Evolutionary conservation across 2,329 filamentous ascomycete species (phyloP), one percentile per base, ranked within the genome.

Genomic region (Penicillium thymicola): DNA sequence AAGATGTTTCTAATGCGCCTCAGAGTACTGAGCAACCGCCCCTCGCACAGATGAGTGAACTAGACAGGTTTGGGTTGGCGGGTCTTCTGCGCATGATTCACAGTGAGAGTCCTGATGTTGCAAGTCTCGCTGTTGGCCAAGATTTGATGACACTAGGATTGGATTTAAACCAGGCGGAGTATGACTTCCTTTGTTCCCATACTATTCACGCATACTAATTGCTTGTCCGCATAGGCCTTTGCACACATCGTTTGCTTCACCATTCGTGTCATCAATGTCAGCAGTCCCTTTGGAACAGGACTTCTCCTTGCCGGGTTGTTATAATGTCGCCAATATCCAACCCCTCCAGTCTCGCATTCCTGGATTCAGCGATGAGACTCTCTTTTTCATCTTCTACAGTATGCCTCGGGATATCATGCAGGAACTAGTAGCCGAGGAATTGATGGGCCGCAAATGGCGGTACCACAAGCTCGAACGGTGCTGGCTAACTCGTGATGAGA

Each of bases 321-420:
- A 89, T 68, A 84, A 79, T 11, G 86, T 89, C 10, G 82, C 80
- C 54, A 89, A 88, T 65, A 85, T 88, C 11, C 85, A 86, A 49
- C 79, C 82, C 8, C 74, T 88, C 21, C 79, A 82, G 53, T 76
- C 78, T 46, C 83, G 85, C 57, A 82, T 86, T 62, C 73, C 78
- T 4, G 81, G 81, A 53, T 86, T 86, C 70, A 81, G 78, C 41
- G 79, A 85, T 61, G 86, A 89, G 68, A 88, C 86, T 0, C 76
- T 89, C 5, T 86, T 89, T 68, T 85, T 84, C 67, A 86, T 88
- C 58, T 89, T 89, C 77, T 89, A 88, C 73, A 85, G 84, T 60
- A 82, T 84, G 75, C 85, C 85, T 14, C 78, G 83, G 57, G 85
- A 88, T 65, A 80, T 87, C 54, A 78, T 85, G 69, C 86, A 89